Evolutionary conservation across 352 stramenopile species (phyloP).

Genomic region (Detonula confervacea): DNA sequence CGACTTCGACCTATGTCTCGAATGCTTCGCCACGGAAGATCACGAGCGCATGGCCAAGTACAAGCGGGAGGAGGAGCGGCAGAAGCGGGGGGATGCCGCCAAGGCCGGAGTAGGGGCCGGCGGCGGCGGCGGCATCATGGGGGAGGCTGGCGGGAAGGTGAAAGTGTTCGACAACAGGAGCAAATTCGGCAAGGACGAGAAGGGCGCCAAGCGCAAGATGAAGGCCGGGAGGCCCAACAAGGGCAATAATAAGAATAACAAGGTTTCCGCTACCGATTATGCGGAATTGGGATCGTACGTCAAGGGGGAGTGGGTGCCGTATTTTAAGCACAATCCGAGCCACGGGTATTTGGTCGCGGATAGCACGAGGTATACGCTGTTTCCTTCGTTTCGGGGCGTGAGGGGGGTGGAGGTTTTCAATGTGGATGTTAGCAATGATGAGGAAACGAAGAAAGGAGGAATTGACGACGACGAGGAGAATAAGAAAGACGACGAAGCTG

Average conservation of each 20-base stretch:
- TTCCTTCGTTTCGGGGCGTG: constrained; percentile 59
- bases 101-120: constrained; percentile 3
- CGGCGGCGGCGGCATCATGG: too few relatives aligned
- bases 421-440: too few relatives aligned
- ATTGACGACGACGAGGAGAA: too few relatives aligned
- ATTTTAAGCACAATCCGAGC: constrained; percentile 63
- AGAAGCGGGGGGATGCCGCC: constrained; percentile 10
- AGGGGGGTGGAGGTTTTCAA: neutral
- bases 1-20: constrained; percentile 91
- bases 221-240: neutral
- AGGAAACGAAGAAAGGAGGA: too few relatives aligned
- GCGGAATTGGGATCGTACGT: constrained; percentile 32
- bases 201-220: constrained; percentile 7
- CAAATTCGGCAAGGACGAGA: too few relatives aligned
- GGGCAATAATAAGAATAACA: constrained; percentile 25
- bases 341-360: constrained; percentile 86
- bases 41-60: constrained; percentile 48
- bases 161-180: too few relatives aligned
- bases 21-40: constrained; percentile 89
- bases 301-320: constrained; percentile 42
- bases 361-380: constrained; percentile 78
- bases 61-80: constrained; percentile 35
- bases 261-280: too few relatives aligned
- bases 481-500: too few relatives aligned
- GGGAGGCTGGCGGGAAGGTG: too few relatives aligned